phyloP scores from a whole-genome alignment of 768 basidiomycete genomes.

The Phylloporus sp. region DNA sequence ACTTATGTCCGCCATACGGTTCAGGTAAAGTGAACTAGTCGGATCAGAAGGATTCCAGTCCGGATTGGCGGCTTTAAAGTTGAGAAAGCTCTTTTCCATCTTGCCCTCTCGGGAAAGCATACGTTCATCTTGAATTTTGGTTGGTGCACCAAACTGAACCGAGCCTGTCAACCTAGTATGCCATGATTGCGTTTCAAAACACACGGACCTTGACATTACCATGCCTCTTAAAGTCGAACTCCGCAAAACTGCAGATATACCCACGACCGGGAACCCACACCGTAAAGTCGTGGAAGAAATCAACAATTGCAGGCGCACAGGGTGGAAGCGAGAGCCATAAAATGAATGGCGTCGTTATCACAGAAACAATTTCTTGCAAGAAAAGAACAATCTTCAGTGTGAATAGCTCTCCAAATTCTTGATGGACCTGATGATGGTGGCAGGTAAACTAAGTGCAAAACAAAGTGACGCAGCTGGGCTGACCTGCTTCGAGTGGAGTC shows the following conservation, averaged over 20 bases:
- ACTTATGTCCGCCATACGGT: conserved; percentile 71
- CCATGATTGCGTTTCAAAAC: neutral
- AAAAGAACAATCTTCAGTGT: conserved; percentile 90
- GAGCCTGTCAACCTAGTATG: neutral
- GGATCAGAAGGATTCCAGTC: conserved; percentile 95
- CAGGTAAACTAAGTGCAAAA: neutral
- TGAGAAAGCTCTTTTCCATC: conserved; percentile 98
- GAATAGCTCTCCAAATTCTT: conserved; percentile 89
- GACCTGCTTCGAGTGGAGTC: conserved; percentile 86
- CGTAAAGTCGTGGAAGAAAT: conserved; percentile 98
- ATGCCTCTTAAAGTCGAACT: conserved; percentile 95
- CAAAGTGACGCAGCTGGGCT: conserved; percentile 1
- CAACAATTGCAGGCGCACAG: conserved; percentile 88
- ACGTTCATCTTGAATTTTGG: conserved; percentile 59
- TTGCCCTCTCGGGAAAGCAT: conserved; percentile 90
- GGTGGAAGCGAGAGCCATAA: conserved; percentile 88
- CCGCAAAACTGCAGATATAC: conserved; percentile 96
- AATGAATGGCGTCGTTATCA: conserved; percentile 90
- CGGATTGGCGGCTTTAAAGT: conserved; percentile 94
- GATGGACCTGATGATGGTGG: conserved; percentile 62
- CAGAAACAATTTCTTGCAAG: conserved; percentile 82
- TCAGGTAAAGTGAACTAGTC: conserved; percentile 85
- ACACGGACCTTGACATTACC: conserved; percentile 78
- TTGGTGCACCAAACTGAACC: conserved; percentile 79
- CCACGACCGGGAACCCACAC: conserved; percentile 96